Base-by-base conservation (phyloP, 2,329 filamentous ascomycete genomes). In the Fusarium veterinarium region DNA sequence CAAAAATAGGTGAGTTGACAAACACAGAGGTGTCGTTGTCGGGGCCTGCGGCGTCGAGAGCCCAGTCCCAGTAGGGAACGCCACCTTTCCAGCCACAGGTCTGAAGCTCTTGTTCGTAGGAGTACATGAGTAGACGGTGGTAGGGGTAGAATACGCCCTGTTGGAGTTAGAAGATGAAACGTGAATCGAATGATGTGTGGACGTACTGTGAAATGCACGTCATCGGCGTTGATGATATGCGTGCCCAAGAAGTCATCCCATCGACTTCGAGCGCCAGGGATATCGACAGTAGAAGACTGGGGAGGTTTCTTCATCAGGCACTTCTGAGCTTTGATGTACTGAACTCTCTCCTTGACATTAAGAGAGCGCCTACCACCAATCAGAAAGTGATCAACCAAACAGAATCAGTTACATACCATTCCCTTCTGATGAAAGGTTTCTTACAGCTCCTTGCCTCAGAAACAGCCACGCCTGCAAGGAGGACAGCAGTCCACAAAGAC, bases 1-100 rank as follows among this genome's bases (percentile, higher is more conserved):
- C 77, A 40, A 83, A 82, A 33, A 83, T 60, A 6, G 74, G 74
- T 1, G 81, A 81, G 51, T 71, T 37, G 25, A 63, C 53, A 35
- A 76, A 72, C 5, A 69, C 57, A 0, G 63, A 68, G 5, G 67
- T 74, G 38, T 73, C 63, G 8, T 69, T 69, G 2, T 75, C 67
- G 33, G 57, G 52, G 1, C 49, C 74, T 12, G 56, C n/a, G 4
- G 58, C 61, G 42, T 76, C 74, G 2, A 75, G 69, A 0, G 69
- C 65, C 72, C 72, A 75, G 42, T 75, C 75, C 75, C 75, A 76
- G 60, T 75, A 77, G 4, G 77, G 76, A 4, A 75, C 67, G 4
- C 67, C 72, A 20, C 72, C 77, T 10, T 68, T 67, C 61, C 67
- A 79, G 14, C 69, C 71, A 28, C 77, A 80, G 3, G 52, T 59